Evolutionary conservation across 352 stramenopile species (phyloP).

Genomic region (Pythium periplocum): DNA sequence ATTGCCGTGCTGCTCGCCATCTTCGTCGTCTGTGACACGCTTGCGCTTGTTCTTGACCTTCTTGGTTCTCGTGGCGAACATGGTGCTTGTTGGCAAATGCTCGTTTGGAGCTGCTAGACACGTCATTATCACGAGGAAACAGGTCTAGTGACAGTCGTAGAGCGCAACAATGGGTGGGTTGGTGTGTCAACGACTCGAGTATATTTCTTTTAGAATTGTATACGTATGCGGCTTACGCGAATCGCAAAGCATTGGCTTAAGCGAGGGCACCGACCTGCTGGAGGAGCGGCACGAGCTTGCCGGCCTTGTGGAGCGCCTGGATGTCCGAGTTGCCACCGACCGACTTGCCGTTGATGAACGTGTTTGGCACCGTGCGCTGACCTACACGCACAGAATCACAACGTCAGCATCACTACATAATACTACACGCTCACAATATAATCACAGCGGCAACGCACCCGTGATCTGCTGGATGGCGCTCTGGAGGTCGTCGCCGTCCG

Average conservation of each 20-base stretch:
- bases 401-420: neutral
- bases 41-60: slow-evolving; percentile 48
- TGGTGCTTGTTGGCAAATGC: slow-evolving; percentile 2
- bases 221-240: slow-evolving; percentile 5
- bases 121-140: too few species aligned
- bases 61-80: slow-evolving; percentile 32
- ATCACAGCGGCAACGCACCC: slow-evolving; percentile 15
- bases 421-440: neutral
- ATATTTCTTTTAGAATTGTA: slow-evolving; percentile 1
- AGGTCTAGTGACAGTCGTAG: too few species aligned
- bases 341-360: slow-evolving; percentile 94
- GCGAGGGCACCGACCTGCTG: slow-evolving; percentile 43
- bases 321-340: slow-evolving; percentile 95
- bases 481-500: slow-evolving; percentile 47
- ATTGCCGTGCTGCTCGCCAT: neutral
- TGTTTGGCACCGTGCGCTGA: slow-evolving; percentile 95
- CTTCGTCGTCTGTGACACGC: slow-evolving; percentile 32
- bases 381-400: slow-evolving; percentile 27
- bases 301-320: slow-evolving; percentile 76
- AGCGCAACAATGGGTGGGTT: too few species aligned
- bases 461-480: slow-evolving; percentile 57
- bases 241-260: too few species aligned
- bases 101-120: too few species aligned
- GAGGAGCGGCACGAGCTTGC: slow-evolving; percentile 90
- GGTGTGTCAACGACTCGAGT: neutral